Percentiles rank a stretch among this genome's conserved stretches.
Conservation (phyloP, 768 basidiomycete genomes). For the Dioszegia aurantiaca region DNA sequence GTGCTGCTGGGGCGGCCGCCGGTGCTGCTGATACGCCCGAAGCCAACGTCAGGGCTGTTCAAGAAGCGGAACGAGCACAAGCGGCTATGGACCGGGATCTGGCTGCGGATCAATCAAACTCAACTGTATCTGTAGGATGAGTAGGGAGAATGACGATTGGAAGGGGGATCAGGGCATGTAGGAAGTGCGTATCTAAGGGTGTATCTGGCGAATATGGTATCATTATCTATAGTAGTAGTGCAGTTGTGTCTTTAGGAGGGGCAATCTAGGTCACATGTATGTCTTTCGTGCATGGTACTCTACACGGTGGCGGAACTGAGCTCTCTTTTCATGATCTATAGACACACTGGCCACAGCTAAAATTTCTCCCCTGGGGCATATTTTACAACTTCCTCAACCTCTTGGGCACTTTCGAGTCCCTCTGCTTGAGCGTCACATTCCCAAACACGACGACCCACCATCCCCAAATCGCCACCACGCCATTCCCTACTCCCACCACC, state of each 20-base stretch:
- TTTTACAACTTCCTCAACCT: slow-evolving; percentile 35
- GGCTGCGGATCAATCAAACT: slow-evolving; percentile 39
- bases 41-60: slow-evolving; percentile 38
- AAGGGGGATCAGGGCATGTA: no score
- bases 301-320: neutral
- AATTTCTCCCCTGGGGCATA: neutral
- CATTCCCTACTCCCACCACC: slow-evolving; percentile 39
- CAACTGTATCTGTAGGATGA: neutral
- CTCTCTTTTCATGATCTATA: neutral
- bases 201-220: no score
- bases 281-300: no score
- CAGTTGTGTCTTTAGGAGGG: no score
- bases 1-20: slow-evolving; percentile 7
- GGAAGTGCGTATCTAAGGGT: no score
- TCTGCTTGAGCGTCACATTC: slow-evolving; percentile 15
- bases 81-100: slow-evolving; percentile 37
- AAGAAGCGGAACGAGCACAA: slow-evolving; percentile 27
- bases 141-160: no score
- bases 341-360: neutral
- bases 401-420: slow-evolving; percentile 25
- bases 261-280: no score
- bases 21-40: slow-evolving; percentile 36
- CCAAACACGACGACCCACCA: slow-evolving; percentile 52
- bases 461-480: slow-evolving; percentile 44
- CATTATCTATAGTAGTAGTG: no score